A percentile compares a stretch with the other conserved stretches of the same genome.
These are phyloP conservation scores for Xylaria arbuscula DNA, from an alignment of 2,329 filamentous ascomycete species.

Conservation along the genomic window DNA sequence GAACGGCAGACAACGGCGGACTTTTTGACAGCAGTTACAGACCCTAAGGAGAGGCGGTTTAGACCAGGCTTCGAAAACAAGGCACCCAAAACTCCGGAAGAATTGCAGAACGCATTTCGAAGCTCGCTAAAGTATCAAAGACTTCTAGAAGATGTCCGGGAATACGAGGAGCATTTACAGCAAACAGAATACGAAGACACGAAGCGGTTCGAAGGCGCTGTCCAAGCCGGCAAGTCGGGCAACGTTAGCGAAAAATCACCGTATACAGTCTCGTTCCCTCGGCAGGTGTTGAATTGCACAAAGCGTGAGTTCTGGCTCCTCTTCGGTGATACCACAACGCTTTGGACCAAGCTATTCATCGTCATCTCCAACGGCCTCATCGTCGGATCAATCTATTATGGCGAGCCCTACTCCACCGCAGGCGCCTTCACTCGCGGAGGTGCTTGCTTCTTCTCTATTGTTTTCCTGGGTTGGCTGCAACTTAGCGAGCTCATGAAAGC, in stretches of 20 bases:
- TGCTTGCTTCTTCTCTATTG: conserved; percentile 61
- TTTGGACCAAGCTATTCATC: conserved; percentile 84
- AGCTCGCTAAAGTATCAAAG: conserved; percentile 70
- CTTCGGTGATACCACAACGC: conserved; percentile 76
- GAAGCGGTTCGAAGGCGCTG: conserved; percentile 72
- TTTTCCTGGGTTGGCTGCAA: conserved; percentile 74
- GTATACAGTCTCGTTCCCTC: conserved; percentile 79
- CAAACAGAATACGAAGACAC: conserved; percentile 69
- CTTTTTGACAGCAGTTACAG: conserved; percentile 80
- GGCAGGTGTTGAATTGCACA: conserved; percentile 76
- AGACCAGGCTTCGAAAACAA: conserved; percentile 72
- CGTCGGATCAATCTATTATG: conserved; percentile 82
- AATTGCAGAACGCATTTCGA: conserved; percentile 73
- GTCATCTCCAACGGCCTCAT: conserved; percentile 79
- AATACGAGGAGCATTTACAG: conserved; percentile 58
- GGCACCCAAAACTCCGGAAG: conserved; percentile 75
- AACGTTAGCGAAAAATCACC: conserved; percentile 75
- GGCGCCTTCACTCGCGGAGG: conserved; percentile 71
- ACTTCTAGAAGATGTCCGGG: conserved; percentile 69
- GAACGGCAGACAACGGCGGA: conserved; percentile 76
- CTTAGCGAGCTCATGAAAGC: conserved; percentile 82
- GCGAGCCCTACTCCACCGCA: conserved; percentile 66
- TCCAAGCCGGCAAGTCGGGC: conserved; percentile 74
- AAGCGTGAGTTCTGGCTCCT: conserved; percentile 83
- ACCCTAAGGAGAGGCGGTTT: conserved; percentile 76